Evolutionary conservation across 1,284 basidiomycete genomes (phyloP).

Genomic region (Flammula alnicola): DNA sequence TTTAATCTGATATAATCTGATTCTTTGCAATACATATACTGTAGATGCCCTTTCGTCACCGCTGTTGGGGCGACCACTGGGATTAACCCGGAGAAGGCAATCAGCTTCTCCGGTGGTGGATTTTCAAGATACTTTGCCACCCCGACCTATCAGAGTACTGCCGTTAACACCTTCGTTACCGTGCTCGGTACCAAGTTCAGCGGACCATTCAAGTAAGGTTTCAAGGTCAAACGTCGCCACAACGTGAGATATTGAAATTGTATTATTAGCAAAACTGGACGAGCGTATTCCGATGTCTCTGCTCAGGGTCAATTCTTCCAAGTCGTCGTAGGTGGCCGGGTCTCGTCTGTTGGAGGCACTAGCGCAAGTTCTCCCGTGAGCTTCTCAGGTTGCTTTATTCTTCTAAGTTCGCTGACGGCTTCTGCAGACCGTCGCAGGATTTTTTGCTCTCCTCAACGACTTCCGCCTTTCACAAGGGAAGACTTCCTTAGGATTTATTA

Average conservation of each 20-base stretch:
- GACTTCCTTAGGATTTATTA: conserved; percentile 62
- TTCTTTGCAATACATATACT: not conserved
- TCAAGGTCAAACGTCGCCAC: too few relatives aligned
- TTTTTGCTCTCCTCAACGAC: conserved; percentile 66
- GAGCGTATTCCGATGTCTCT: conserved; percentile 74
- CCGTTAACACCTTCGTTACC: conserved; percentile 58
- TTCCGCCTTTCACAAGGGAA: conserved; percentile 54
- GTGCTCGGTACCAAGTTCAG: conserved; percentile 52
- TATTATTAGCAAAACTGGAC: conserved; percentile 50
- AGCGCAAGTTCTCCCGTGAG: conserved; percentile 61
- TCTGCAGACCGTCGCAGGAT: conserved; percentile 53
- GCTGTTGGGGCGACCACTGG: conserved; percentile 63
- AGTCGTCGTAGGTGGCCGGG: conserved; percentile 58
- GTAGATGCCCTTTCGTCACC: conserved; percentile 69
- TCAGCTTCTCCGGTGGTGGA: conserved; percentile 66
- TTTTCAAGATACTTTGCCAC: conserved; percentile 67
- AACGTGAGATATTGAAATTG: too few relatives aligned
- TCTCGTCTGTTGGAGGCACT: conserved; percentile 62
- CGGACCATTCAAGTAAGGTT: conserved; percentile 60
- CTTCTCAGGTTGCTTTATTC: not conserved
- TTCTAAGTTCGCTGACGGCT: conserved; percentile 25
- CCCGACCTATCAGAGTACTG: conserved; percentile 58
- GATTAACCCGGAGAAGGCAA: conserved; percentile 57
- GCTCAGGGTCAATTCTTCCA: conserved; percentile 67
- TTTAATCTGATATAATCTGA: too few relatives aligned